Evolutionary conservation across 805 yeast genomes (phyloP), one percentile per base, ranked within the genome.

Genomic region (Pichia rugopelliculosa): DNA sequence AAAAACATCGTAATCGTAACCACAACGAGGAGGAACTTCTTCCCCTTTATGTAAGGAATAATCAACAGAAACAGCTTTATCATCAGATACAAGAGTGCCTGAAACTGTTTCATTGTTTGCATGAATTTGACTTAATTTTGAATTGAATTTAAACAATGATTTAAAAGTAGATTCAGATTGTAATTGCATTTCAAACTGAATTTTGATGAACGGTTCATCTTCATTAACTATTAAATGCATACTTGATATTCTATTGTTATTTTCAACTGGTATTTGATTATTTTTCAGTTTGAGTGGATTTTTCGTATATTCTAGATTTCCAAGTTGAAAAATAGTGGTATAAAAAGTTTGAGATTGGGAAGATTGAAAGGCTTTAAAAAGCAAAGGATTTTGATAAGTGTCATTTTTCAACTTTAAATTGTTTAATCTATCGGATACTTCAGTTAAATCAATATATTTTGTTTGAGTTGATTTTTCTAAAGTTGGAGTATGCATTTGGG

Each of bases 1-100:
- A 13, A 56, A 48, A 3, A 47, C 33, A 5, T 57, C 61, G 42
- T 51, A 62, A 41, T 61, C 65, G 37, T 59, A 62, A 11, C 61
- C 64, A 13, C 59, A 47, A 39, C 53, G 51, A 11, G 64, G 59
- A 8, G 58, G 59, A 1, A 57, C 26, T 41, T 54, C 59, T 22
- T 53, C 58, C 11, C 63, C 64, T 43, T 55, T 57, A 2, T 15
- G 23, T n/a, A 61, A 17, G 13, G 39, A 56, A 47, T 55, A 61
- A 11, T 49, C 37, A 1, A 59, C 27, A 2, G 37, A 6, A n/a
- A 53, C 23, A 6, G 44, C 26, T 26, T 50, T 49, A 27, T 46
- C 27, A 4, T 39, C 36, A 15, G 54, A 45, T 2, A 15, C 9
- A 6, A 54, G 10, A 13, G 26, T 20, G 2, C 55, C 52, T 1